Percentiles rank a stretch among this genome's conserved stretches.
phyloP scores from a whole-genome alignment of 768 basidiomycete genomes.

The Tephrocybe sp. region DNA sequence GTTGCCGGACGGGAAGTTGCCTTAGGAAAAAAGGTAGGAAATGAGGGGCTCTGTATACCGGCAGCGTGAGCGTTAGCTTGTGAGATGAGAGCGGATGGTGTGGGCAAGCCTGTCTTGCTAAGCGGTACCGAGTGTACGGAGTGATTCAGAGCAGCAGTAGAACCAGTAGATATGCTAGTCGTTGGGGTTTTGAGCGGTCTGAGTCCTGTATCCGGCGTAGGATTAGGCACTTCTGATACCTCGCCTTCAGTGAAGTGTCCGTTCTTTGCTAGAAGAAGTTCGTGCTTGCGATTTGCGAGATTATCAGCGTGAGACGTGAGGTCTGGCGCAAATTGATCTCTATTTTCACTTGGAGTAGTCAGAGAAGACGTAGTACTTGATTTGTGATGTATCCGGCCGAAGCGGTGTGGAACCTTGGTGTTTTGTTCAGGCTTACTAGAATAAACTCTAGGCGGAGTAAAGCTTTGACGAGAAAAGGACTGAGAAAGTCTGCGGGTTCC shows the following conservation, averaged over 20 bases:
- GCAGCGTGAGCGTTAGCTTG: constrained; percentile 19
- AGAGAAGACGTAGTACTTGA: not conserved
- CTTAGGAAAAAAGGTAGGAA: constrained; percentile 11
- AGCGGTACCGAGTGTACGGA: constrained; percentile 13
- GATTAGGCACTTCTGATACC: constrained; percentile 44
- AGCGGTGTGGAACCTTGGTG: constrained; percentile 15
- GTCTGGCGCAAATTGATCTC: not conserved
- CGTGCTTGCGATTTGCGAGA: constrained; percentile 14
- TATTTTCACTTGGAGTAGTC: not conserved
- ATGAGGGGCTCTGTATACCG: constrained; percentile 11
- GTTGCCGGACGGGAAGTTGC: constrained; percentile 12
- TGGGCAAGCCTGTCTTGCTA: constrained; percentile 14
- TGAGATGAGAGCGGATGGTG: constrained; percentile 22
- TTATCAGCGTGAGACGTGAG: not conserved
- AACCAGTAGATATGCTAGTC: constrained; percentile 25
- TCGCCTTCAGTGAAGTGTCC: constrained; percentile 23
- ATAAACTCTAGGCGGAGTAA: not conserved
- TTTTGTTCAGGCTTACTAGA: not conserved
- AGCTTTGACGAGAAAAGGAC: constrained; percentile 9
- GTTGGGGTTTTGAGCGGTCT: constrained; percentile 16
- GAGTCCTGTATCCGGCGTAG: constrained; percentile 43
- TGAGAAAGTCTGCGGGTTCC: constrained; percentile 16
- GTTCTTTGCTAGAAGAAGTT: constrained; percentile 16
- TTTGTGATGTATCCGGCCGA: constrained; percentile 15
- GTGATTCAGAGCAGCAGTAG: constrained; percentile 23